Evolutionary conservation across 495 filamentous ascomycete genomes (phyloP), one percentile per base, ranked within the genome.

Genomic region (Aspergillus cavernicola): DNA sequence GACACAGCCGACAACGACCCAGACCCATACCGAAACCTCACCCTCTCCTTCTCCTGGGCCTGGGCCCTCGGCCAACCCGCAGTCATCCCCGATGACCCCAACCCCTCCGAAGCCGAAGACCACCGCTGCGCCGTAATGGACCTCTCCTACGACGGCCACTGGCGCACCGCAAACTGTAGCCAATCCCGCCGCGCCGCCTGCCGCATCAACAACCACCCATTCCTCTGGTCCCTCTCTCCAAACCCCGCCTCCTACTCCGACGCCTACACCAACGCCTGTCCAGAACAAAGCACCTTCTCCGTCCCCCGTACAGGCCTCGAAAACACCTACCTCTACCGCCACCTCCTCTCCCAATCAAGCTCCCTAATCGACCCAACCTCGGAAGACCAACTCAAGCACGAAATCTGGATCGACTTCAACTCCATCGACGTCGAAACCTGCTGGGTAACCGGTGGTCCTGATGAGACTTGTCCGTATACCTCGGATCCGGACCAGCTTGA

Each of bases 371-470:
- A 68, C 46, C 49, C 63, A 15, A 12, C 63, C 0, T 69, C 67
- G 4, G 38, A 58, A 0, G 50, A 73, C 42, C 42, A 44, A 1
- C 43, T 48, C 9, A 50, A 52, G 12, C 65, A 58, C 8, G 68
- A 73, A 37, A 60, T 83, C 15, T 86, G 73, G 74, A 26, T 87
- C 10, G 74, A 85, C 57, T 79, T 85, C 58, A 85, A 87, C 52
- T 73, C 71, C 8, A 65, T 83, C 5, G 73, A 82, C 61, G 53
- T 72, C 3, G 60, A 67, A 13, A 72, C 70, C 1, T 87, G 84
- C 62, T 87, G 84, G 84, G 77, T 83, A 10, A 60, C 66, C 0
- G 77, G 78, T 19, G 75, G 77, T 0, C 52, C 74, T 13, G 74
- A 76, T 39, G 64, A 71, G 1, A 70, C 55, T 0, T 87, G 84